Evolutionary conservation across 1,284 basidiomycete species (phyloP).

Genomic region (Apiotrichum montevideense): DNA sequence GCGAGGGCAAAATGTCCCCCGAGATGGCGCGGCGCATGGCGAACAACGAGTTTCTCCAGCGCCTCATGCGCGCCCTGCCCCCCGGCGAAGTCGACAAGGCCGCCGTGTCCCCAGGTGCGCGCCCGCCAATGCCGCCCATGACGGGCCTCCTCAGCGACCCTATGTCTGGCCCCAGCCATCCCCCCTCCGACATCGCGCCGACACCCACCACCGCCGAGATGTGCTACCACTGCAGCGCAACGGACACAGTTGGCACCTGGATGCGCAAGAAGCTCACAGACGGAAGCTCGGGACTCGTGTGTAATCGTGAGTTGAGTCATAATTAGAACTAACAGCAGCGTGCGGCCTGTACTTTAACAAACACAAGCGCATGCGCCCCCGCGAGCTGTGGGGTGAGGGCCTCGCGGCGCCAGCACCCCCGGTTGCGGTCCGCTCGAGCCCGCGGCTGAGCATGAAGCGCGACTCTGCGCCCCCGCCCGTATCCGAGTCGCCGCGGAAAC

Average conservation of each 20-base stretch:
- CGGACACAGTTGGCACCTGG: slow-evolving; percentile 31
- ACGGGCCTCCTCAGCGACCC: not conserved
- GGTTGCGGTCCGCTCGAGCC: not conserved
- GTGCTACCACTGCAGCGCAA: slow-evolving; percentile 42
- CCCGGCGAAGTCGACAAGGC: slow-evolving; percentile 1
- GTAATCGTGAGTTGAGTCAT: slow-evolving; percentile 40
- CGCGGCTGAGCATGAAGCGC: not conserved
- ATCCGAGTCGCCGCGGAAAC: slow-evolving; percentile 26
- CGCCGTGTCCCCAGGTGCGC: not conserved
- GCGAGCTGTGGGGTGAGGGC: slow-evolving; percentile 30
- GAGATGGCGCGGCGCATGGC: slow-evolving; percentile 33
- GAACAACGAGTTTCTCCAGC: slow-evolving; percentile 33
- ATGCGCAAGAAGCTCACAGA: slow-evolving; percentile 35
- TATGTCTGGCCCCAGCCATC: not conserved
- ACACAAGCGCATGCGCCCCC: slow-evolving; percentile 41
- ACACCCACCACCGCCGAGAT: not conserved
- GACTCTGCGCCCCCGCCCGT: not conserved
- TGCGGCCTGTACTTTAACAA: slow-evolving; percentile 45
- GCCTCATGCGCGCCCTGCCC: slow-evolving; percentile 38
- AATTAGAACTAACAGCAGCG: slow-evolving; percentile 17
- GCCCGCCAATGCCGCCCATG: not conserved
- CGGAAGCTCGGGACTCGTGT: slow-evolving; percentile 37
- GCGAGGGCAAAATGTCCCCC: slow-evolving; percentile 39
- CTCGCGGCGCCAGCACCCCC: not conserved
- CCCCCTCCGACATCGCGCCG: not conserved